Evolutionary conservation across 345 rosid genomes (phyloP).

Genomic region (Pistacia vera): DNA sequence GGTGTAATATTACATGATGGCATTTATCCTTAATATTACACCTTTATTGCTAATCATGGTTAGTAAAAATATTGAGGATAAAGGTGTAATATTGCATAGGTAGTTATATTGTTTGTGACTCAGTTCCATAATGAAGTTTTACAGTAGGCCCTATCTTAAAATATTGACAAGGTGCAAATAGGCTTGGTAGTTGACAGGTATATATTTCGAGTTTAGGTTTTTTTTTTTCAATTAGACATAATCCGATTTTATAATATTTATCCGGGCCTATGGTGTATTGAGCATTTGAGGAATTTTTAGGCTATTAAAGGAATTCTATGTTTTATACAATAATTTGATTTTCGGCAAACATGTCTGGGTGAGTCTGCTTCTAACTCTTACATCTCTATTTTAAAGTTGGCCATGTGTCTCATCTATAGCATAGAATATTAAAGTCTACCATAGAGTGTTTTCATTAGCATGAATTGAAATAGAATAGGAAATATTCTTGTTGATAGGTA

Average conservation of each 20-base stretch:
- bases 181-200: not conserved
- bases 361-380: too few species aligned
- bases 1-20: too few species aligned
- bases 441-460: too few species aligned
- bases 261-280: not conserved
- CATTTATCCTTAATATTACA: too few species aligned
- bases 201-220: not conserved
- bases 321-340: too few species aligned
- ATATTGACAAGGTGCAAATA: not conserved
- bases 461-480: too few species aligned
- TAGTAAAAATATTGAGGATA: constrained; percentile 44
- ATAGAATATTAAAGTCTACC: too few species aligned
- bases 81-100: constrained; percentile 22
- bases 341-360: too few species aligned
- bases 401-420: too few species aligned
- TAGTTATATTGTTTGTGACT: not conserved
- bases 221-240: not conserved
- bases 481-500: too few species aligned
- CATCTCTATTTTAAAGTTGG: too few species aligned
- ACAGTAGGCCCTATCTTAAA: not conserved
- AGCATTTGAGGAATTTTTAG: not conserved
- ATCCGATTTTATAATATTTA: not conserved
- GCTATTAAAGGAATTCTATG: not conserved
- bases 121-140: not conserved
- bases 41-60: not conserved